Base-by-base conservation (phyloP, 768 basidiomycete species). In the Boletus rubroflammeus region DNA sequence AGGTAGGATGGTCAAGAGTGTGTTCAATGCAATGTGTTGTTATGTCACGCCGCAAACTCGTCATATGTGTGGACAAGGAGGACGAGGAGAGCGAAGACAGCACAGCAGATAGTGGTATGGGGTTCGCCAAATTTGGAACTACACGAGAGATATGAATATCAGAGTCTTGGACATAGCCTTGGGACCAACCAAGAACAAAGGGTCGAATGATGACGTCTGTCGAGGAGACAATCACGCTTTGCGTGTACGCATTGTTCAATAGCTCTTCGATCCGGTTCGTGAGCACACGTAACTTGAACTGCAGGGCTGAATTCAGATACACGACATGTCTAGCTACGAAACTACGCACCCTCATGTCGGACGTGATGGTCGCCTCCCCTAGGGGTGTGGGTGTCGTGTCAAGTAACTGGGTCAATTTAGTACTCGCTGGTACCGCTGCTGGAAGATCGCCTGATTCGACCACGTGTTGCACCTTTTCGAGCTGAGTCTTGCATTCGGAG, bases 251-350 rank as follows among this genome's bases (percentile, higher is more conserved):
- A 44, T 88, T 83, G 58, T 76, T 80, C 23, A 93, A 75, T 61
- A 89, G 83, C 56, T 91, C 90, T 63, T 89, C 83, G 7, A 81
- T 69, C 35, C 80, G 80, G 51, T 85, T 82, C 62, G 77, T 76
- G 25, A 78, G 67, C 9, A 81, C 77, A 55, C 76, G 78, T 54
- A 83, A 77, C 59, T 74, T 81, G 47, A 73, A 76, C 90, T 93
- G 58, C 6, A 17, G n/a, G 8, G 5, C 19, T 28, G 13, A 15
- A 51, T 19, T 62, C 17, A 60, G 49, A 47, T n/a, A 39, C 41
- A 38, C 3, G 8, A 10, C 5, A 29, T 23, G 41, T 34, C 15
- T 17, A 13, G 36, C 44, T n/a, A 60, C 42, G n/a, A 32, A 28
- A 23, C 19, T 10, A 64, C 78, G 31, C 59, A 90, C 90, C 77